phyloP scores from a whole-genome alignment of 768 basidiomycete species.

The Boletus insuetus region DNA sequence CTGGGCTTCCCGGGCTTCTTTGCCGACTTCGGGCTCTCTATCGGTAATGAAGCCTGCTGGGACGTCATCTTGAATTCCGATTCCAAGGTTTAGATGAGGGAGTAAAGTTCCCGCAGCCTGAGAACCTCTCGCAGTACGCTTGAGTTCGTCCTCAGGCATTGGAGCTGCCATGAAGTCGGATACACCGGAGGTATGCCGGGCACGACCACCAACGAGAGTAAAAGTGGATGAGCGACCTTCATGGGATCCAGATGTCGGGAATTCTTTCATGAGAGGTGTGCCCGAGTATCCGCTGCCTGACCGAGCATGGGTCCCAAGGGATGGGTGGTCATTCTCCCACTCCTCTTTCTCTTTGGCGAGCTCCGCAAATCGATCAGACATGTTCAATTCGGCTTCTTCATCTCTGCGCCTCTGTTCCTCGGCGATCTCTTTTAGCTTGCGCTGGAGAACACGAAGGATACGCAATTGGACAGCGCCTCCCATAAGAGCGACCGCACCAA shows the following conservation, averaged over 20 bases:
- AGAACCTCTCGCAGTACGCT: conserved; percentile 44
- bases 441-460: conserved; percentile 75
- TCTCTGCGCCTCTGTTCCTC: conserved; percentile 72
- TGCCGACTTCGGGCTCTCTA: conserved; percentile 30
- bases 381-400: conserved; percentile 70
- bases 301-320: conserved; percentile 56
- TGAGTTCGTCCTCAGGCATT: conserved; percentile 58
- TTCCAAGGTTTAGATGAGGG: conserved; percentile 72
- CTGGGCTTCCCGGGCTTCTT: conserved; percentile 31
- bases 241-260: conserved; percentile 48
- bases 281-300: conserved; percentile 62
- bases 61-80: conserved; percentile 71
- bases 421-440: conserved; percentile 75
- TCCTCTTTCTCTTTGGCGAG: conserved; percentile 69
- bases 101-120: conserved; percentile 55
- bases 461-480: conserved; percentile 89
- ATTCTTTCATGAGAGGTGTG: conserved; percentile 65
- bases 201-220: conserved; percentile 51
- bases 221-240: conserved; percentile 43
- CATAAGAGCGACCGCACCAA: conserved; percentile 80
- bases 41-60: conserved; percentile 66
- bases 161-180: conserved; percentile 73
- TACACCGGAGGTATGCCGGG: conserved; percentile 60
- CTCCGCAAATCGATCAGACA: conserved; percentile 64
- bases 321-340: conserved; percentile 87